phyloP scores from a whole-genome alignment of 2,329 filamentous ascomycete species.

The Hymenoscyphus linearis region DNA sequence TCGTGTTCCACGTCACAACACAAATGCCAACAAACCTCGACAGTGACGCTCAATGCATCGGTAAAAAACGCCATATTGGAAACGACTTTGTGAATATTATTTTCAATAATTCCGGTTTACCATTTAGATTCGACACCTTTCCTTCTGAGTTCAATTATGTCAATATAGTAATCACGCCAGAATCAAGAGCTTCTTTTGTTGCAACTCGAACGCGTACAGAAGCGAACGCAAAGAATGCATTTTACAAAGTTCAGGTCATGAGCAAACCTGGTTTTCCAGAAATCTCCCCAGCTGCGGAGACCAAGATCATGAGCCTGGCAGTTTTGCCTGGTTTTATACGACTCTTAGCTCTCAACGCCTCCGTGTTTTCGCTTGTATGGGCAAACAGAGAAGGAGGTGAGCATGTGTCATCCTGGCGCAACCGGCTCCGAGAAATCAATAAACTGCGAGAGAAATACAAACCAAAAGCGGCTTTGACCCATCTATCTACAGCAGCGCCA shows the following conservation, averaged over 20 bases:
- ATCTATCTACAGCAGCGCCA: slow-evolving; percentile 29
- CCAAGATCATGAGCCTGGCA: slow-evolving; percentile 80
- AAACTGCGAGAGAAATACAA: slow-evolving; percentile 67
- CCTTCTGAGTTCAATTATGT: slow-evolving; percentile 95
- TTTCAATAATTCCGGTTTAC: slow-evolving; percentile 91
- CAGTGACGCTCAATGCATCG: slow-evolving; percentile 67
- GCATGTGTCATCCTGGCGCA: slow-evolving; percentile 84
- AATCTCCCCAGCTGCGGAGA: slow-evolving; percentile 82
- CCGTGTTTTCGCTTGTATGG: slow-evolving; percentile 92
- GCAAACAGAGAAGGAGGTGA: slow-evolving; percentile 69
- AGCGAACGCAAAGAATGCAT: slow-evolving; percentile 41
- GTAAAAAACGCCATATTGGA: slow-evolving; percentile 92
- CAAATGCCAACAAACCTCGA: slow-evolving; percentile 92
- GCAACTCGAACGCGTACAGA: slow-evolving; percentile 48
- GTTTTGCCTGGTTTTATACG: slow-evolving; percentile 82
- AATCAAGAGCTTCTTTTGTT: slow-evolving; percentile 71
- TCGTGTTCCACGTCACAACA: slow-evolving; percentile 92
- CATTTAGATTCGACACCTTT: slow-evolving; percentile 87
- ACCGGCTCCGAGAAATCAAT: slow-evolving; percentile 78
- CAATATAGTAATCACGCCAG: slow-evolving; percentile 91
- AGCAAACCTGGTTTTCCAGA: slow-evolving; percentile 85
- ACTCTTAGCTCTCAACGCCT: slow-evolving; percentile 85
- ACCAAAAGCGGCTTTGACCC: slow-evolving; percentile 36
- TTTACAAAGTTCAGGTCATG: slow-evolving; percentile 87
- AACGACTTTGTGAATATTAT: slow-evolving; percentile 98